Evolutionary conservation across 257 asterid genomes (phyloP).

Genomic region (Penstemon barbatus): DNA sequence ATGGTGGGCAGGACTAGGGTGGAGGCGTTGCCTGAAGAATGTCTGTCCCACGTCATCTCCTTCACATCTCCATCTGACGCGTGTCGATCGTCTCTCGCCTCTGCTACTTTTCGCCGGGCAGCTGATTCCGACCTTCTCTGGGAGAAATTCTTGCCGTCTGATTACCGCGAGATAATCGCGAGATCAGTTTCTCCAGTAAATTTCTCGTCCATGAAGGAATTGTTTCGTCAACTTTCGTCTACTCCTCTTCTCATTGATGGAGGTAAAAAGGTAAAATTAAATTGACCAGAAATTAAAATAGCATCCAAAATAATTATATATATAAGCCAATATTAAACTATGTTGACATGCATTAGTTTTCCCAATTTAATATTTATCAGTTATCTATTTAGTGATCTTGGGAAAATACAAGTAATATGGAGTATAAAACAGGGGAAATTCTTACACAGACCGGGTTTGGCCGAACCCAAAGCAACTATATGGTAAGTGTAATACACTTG

Average conservation of each 20-base stretch:
- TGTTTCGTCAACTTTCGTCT: conserved; percentile 50
- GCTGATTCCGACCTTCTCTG: conserved; percentile 58
- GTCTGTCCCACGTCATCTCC: conserved; percentile 46
- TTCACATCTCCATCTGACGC: conserved; percentile 58
- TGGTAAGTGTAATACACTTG: no score
- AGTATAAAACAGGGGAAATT: no score
- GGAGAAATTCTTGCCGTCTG: conserved; percentile 63
- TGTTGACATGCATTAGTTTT: not conserved
- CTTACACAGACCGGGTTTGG: no score
- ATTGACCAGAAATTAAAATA: no score
- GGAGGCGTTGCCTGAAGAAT: conserved; percentile 60
- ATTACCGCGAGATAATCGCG: conserved; percentile 49
- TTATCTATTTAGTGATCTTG: no score
- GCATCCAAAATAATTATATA: no score
- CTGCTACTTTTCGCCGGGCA: conserved; percentile 39
- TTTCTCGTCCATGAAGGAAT: conserved; percentile 54
- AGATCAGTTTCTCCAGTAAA: conserved; percentile 38
- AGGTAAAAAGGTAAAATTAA: conserved; percentile 53
- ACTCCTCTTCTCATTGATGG: conserved; percentile 65
- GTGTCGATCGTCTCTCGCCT: conserved; percentile 41
- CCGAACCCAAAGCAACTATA: no score
- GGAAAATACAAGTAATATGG: no score
- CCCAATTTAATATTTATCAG: no score
- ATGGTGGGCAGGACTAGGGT: not conserved
- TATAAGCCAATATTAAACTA: no score